Evolutionary conservation across 805 yeast species (phyloP).

Genomic region (Hanseniaspora vineae): DNA sequence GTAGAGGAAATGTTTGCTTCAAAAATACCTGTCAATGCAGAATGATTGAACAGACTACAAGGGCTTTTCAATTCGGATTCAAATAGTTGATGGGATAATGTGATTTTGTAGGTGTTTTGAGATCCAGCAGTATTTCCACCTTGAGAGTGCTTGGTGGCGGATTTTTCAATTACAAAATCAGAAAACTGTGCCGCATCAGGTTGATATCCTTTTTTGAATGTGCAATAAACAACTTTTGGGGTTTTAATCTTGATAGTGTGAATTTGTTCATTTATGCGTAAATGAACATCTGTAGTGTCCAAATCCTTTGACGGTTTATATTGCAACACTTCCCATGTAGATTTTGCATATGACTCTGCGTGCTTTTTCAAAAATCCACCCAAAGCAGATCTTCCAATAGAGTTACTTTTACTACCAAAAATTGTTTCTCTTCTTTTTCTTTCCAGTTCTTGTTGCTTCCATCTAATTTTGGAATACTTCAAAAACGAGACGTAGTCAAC

Average conservation of each 20-base stretch:
- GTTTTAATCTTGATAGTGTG: conserved; percentile 63
- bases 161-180: conserved; percentile 44
- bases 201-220: conserved; percentile 38
- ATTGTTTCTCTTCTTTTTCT: conserved; percentile 59
- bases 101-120: conserved; percentile 42
- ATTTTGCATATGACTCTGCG: conserved; percentile 64
- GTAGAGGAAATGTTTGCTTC: conserved; percentile 57
- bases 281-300: conserved; percentile 70
- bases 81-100: conserved; percentile 55
- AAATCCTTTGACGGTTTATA: conserved; percentile 44
- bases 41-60: conserved; percentile 50
- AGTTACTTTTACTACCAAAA: conserved; percentile 54
- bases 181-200: conserved; percentile 29
- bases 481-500: conserved; percentile 60
- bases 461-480: conserved; percentile 68
- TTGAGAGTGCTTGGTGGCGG: conserved; percentile 33
- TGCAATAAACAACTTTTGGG: conserved; percentile 61
- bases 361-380: conserved; percentile 61
- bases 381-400: conserved; percentile 46
- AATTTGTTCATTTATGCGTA: conserved; percentile 53
- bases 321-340: conserved; percentile 79
- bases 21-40: conserved; percentile 53
- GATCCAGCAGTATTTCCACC: conserved; percentile 40
- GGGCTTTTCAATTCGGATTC: conserved; percentile 42
- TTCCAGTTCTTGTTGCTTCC: conserved; percentile 68